phyloP scores from a whole-genome alignment of 495 filamentous ascomycete species.

The Daldinia loculata region DNA sequence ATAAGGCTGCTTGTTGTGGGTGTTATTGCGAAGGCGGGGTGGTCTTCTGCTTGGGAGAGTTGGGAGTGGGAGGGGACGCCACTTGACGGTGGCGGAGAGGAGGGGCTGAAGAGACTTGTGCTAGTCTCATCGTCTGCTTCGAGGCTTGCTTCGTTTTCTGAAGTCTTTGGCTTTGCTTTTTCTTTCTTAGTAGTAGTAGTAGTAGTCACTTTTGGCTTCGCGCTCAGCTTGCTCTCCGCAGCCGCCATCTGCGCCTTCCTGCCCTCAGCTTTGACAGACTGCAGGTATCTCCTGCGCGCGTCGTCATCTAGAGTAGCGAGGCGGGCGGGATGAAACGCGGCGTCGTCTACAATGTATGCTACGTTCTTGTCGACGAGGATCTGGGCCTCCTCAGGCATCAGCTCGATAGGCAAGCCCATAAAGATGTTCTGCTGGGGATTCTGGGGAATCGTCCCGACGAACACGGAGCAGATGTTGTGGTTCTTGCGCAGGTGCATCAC shows the following conservation, averaged over 20 bases:
- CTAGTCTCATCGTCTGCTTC: conserved; percentile 40
- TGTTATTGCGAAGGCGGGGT: conserved; percentile 40
- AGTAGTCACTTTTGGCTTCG: conserved; percentile 16
- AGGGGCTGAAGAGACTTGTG: conserved; percentile 57
- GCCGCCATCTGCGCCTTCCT: conserved; percentile 51
- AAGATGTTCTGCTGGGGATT: conserved; percentile 95
- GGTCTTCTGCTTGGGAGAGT: conserved; percentile 18
- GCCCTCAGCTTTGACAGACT: conserved; percentile 52
- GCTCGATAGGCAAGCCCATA: conserved; percentile 83
- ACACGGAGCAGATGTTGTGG: conserved; percentile 86
- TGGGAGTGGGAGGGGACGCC: conserved; percentile 2
- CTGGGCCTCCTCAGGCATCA: conserved; percentile 89
- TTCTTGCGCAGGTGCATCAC: conserved; percentile 81
- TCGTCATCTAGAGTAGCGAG: conserved; percentile 65
- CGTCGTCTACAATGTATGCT: conserved; percentile 83
- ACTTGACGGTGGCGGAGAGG: conserved; percentile 26
- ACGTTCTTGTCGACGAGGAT: conserved; percentile 82
- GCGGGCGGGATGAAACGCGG: conserved; percentile 66
- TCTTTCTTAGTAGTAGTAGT: conserved; percentile 36
- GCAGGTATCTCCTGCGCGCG: conserved; percentile 60
- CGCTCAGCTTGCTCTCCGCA: conserved; percentile 33
- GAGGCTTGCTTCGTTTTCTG: conserved; percentile 42
- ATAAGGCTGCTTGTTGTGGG: conserved; percentile 46
- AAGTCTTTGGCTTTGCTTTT: conserved; percentile 48
- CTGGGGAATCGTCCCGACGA: conserved; percentile 89